Evolutionary conservation across 1,284 basidiomycete genomes (phyloP).

Genomic region (Tilletia indica): DNA sequence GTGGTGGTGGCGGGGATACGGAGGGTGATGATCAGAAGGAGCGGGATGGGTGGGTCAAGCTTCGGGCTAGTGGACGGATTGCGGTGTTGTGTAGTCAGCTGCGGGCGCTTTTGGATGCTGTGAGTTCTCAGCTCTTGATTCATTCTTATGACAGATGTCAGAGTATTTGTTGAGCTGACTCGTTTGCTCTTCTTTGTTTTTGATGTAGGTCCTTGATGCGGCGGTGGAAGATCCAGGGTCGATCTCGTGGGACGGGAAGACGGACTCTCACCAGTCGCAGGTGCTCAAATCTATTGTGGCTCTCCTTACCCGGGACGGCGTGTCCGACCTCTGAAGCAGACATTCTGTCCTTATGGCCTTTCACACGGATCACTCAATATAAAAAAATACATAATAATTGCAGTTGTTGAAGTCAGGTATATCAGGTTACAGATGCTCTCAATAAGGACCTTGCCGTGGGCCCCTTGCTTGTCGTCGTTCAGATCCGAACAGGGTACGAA

Average conservation of each 20-base stretch:
- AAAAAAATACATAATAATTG: no score
- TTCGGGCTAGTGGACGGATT: conserved; percentile 81
- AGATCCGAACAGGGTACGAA: neutral
- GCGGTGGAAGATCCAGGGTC: conserved; percentile 21
- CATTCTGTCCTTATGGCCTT: neutral
- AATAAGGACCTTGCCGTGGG: no score
- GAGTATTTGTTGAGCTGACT: no score
- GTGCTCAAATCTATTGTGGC: conserved; percentile 1
- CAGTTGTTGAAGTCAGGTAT: no score
- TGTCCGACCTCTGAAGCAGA: neutral
- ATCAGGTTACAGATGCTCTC: no score
- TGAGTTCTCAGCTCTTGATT: neutral
- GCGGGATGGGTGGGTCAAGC: conserved; percentile 63
- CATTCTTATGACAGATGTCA: neutral
- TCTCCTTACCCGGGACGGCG: neutral
- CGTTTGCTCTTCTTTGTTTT: neutral
- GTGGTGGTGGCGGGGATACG: conserved; percentile 20
- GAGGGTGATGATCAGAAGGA: conserved; percentile 19
- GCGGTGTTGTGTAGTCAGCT: conserved; percentile 85
- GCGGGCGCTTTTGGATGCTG: conserved; percentile 56
- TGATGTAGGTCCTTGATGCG: conserved; percentile 13
- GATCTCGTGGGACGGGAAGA: conserved; percentile 20
- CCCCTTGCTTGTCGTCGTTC: neutral
- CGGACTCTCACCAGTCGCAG: conserved; percentile 46
- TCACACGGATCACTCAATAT: no score